A percentile compares a stretch with the other conserved stretches of the same genome.
phyloP scores from a whole-genome alignment of 768 basidiomycete genomes.

The Tylopilus rubrobrunneus region DNA sequence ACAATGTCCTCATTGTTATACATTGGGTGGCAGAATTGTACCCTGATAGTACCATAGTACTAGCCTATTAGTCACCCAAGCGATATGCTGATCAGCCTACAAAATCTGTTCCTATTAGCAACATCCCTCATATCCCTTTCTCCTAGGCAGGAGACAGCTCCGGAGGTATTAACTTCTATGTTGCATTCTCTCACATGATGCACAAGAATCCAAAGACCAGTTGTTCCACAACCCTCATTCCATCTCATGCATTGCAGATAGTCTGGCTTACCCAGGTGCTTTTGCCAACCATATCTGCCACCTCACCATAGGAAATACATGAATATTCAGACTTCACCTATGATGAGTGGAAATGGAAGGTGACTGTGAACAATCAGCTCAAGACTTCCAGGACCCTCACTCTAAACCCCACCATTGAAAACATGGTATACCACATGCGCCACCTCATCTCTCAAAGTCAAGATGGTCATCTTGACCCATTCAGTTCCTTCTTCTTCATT shows the following conservation, averaged over 20 bases:
- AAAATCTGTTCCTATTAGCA: neutral
- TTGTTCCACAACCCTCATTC: neutral
- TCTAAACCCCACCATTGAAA: neutral
- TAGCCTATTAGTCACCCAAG: too few relatives aligned
- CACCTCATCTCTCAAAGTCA: neutral
- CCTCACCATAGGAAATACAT: slow-evolving; percentile 1
- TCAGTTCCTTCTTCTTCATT: slow-evolving; percentile 17
- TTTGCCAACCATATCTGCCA: slow-evolving; percentile 4
- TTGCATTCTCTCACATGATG: slow-evolving; percentile 7
- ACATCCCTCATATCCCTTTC: slow-evolving; percentile 2
- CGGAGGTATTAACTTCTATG: slow-evolving; percentile 3
- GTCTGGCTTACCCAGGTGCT: slow-evolving; percentile 5
- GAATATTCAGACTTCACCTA: slow-evolving; percentile 7
- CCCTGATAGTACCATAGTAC: too few relatives aligned
- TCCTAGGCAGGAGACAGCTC: neutral
- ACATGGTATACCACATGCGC: neutral
- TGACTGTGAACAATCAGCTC: slow-evolving; percentile 2
- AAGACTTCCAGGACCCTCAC: slow-evolving; percentile 3
- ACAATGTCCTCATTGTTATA: too few relatives aligned
- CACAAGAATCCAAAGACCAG: neutral
- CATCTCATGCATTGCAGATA: neutral
- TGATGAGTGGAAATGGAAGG: slow-evolving; percentile 13
- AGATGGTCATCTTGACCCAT: neutral
- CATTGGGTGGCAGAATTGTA: too few relatives aligned
- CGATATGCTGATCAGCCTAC: neutral